Evolutionary conservation across 2,329 filamentous ascomycete genomes (phyloP).

Genomic region (Microascus cirrosus): DNA sequence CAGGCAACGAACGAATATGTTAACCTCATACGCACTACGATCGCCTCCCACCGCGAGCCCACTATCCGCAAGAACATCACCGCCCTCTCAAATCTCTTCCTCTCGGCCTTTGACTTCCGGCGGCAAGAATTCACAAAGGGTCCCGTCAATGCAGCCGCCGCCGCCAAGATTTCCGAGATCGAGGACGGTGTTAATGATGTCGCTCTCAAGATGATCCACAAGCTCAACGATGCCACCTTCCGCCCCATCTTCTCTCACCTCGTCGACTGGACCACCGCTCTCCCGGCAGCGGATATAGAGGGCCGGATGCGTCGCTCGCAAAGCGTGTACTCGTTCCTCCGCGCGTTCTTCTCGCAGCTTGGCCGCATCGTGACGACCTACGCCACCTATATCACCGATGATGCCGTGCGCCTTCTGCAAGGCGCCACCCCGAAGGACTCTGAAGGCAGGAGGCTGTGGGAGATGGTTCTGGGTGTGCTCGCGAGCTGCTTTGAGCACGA

Average conservation of each 20-base stretch:
- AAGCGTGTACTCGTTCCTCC: conserved; percentile 72
- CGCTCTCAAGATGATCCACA: conserved; percentile 84
- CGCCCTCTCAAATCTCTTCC: conserved; percentile 54
- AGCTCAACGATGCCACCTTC: conserved; percentile 91
- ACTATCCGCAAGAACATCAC: conserved; percentile 65
- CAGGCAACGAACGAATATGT: conserved; percentile 60
- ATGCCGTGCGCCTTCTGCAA: conserved; percentile 51
- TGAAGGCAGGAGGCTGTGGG: conserved; percentile 52
- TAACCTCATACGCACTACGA: conserved; percentile 55
- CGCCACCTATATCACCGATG: conserved; percentile 72
- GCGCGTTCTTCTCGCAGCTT: conserved; percentile 70
- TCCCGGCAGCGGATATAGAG: conserved; percentile 49
- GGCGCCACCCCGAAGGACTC: conserved; percentile 27
- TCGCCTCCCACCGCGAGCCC: conserved; percentile 70
- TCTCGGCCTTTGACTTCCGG: conserved; percentile 53
- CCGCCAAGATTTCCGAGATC: conserved; percentile 42
- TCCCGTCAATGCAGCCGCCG: conserved; percentile 27
- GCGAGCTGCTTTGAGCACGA: conserved; percentile 74
- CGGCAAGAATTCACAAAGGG: conserved; percentile 39
- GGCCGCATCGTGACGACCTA: conserved; percentile 95
- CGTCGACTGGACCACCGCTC: conserved; percentile 65
- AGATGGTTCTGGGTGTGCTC: conserved; percentile 59
- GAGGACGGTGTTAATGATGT: conserved; percentile 59
- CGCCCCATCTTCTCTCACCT: conserved; percentile 78
- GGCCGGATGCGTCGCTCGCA: conserved; percentile 54